Base-by-base conservation (phyloP, 371 early-diverging fungal species). In the Circinella minor region DNA sequence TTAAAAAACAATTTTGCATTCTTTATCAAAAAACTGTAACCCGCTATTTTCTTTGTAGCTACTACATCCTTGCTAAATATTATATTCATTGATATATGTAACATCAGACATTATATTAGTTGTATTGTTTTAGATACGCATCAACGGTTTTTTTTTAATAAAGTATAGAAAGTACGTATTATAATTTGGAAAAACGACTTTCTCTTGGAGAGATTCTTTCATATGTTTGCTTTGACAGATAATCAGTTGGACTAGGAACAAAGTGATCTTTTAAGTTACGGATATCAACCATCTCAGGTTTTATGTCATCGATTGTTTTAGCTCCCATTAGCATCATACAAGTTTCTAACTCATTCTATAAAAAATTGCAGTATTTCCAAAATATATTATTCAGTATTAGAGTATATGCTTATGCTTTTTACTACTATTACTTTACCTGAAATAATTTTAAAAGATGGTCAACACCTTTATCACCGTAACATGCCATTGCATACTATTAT, bases 391-490 rank as follows among this genome's bases (percentile, higher is more conserved):
- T 47, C 47, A 47, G 9, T 47, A 47, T 11, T 3, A 11, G 0
- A 47, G 3, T 2, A 27, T 27, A 27, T 27, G 27, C 27, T 27
- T 27, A 27, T 27, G 27, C 43, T 43, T 43, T 6, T 43, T 9
- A 2, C 6, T 9, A 9, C 3, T 51, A 1, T 4, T 15, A 5
- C 8, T 14, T 17, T 76, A 81, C 93, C 73, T 87, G 79, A 59
- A 93, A 79, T 55, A 96, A 66, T 67, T 90, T 84, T 18, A 95
- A 63, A n/a, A 89, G 77, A 57, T 85, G 75, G 51, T 91, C 89
- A 36, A 96, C 95, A 66, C 96, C 96, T 14, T 70, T 82, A 54
- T 91, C 90, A 6, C 96, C 96, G 78, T 89, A 90, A 18, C 83
- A 36, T 14, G 85, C 74, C 91, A 91, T 90, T 65, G 89, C 89